Percentiles rank a stretch among this genome's conserved stretches.
These are phyloP conservation scores for Phytophthora fragariaefolia DNA, from an alignment of 352 stramenopile species.

Conservation along the genomic window DNA sequence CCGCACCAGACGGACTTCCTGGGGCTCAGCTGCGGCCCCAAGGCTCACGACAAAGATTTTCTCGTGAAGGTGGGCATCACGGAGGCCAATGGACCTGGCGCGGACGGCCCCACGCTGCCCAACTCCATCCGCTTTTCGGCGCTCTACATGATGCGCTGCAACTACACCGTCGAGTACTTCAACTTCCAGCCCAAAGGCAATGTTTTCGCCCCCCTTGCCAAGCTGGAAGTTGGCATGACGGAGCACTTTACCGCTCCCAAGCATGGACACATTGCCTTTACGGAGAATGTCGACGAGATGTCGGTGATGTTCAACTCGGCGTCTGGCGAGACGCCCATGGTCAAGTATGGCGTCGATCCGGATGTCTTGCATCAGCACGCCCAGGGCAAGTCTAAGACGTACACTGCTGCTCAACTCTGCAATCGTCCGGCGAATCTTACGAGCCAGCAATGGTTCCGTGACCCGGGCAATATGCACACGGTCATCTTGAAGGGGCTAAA, in stretches of 20 bases:
- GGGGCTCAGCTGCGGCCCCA: constrained; percentile 72
- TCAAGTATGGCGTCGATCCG: constrained; percentile 50
- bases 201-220: constrained; percentile 45
- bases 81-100: constrained; percentile 28
- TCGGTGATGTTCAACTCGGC: constrained; percentile 83
- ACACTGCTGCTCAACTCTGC: constrained; percentile 75
- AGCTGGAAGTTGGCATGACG: constrained; percentile 57
- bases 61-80: constrained; percentile 48
- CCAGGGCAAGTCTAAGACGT: constrained; percentile 61
- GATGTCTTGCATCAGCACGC: constrained; percentile 34
- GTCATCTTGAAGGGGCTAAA: constrained; percentile 65
- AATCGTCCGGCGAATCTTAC: constrained; percentile 63
- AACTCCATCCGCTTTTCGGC: constrained; percentile 66
- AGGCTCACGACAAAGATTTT: constrained; percentile 56
- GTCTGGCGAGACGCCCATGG: constrained; percentile 53
- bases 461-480: constrained; percentile 83
- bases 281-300: constrained; percentile 63
- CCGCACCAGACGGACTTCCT: constrained; percentile 71
- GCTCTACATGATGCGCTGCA: constrained; percentile 83
- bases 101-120: constrained; percentile 25
- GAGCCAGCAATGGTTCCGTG: constrained; percentile 72
- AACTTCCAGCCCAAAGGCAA: constrained; percentile 57
- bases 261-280: constrained; percentile 78
- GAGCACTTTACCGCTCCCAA: constrained; percentile 66
- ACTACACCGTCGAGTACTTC: constrained; percentile 70